Evolutionary conservation across 2,329 filamentous ascomycete species (phyloP).

Genomic region (Beauveria pseudobassiana): DNA sequence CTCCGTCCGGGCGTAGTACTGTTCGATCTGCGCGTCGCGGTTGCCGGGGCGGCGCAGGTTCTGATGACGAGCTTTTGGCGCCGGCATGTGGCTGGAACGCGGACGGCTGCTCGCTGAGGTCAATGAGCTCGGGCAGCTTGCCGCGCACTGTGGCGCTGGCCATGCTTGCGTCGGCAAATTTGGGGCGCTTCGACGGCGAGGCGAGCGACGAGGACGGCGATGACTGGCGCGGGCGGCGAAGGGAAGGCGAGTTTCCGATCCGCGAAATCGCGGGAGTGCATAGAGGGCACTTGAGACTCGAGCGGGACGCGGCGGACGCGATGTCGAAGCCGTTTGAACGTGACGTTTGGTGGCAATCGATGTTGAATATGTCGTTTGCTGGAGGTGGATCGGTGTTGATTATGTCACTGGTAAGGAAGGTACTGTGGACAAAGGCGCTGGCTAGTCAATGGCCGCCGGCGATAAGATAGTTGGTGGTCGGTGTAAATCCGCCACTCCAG

Average conservation of each 20-base stretch:
- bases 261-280: conserved; percentile 23
- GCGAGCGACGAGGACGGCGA: conserved; percentile 23
- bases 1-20: conserved; percentile 73
- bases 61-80: conserved; percentile 83
- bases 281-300: conserved; percentile 14
- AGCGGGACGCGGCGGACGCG: neutral
- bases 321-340: neutral
- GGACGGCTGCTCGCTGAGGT: conserved; percentile 27
- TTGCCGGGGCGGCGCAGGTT: conserved; percentile 66
- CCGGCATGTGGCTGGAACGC: conserved; percentile 67
- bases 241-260: conserved; percentile 26
- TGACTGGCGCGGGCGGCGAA: conserved; percentile 30
- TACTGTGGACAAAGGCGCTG: neutral
- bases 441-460: neutral
- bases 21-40: conserved; percentile 53
- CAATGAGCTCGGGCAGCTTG: conserved; percentile 31
- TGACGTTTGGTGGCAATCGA: neutral
- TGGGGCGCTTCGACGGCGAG: conserved; percentile 25
- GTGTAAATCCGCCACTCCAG: neutral
- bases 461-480: neutral
- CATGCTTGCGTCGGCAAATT: conserved; percentile 24
- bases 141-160: conserved; percentile 30
- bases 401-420: neutral
- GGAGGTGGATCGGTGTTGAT: neutral
- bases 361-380: neutral